Base-by-base conservation (phyloP, 768 basidiomycete species). In the Lactarius deliciosus region DNA sequence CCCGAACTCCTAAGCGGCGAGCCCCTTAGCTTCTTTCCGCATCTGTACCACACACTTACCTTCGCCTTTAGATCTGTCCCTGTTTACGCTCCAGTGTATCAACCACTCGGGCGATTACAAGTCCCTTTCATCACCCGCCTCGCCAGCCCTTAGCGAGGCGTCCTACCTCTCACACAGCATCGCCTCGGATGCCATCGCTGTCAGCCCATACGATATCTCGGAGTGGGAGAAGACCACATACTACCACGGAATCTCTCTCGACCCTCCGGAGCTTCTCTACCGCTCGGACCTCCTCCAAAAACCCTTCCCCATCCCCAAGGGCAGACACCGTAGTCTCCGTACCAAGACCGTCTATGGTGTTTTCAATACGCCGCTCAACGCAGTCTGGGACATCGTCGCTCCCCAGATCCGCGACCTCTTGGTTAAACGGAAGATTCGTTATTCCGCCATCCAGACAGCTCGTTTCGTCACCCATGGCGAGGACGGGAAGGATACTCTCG, bases 401-500 rank as follows among this genome's bases (percentile, higher is more conserved):
- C 68, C 64, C 15, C 54, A 62, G 64, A 69, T 65, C 32, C 1
- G 32, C 32, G 32, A 32, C 6, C 8, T 32, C 32, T 32, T 8
- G 32, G 8, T 3, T 30, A 8, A 32, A 1, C 32, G 32, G 32
- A 32, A 32, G 32, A 32, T 32, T 40, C 43, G 30, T 20, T 47
- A 43, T 13, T 45, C 55, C 10, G 40, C 55, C 55, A 2, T 57
- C 32, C 0, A 32, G 32, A 32, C 32, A 32, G 32, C 6, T 32
- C 32, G 32, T 32, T 32, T 32, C 32, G 32, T 32, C 6, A 32
- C 8, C 32, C 32, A 32, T 7, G 32, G 32, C 40, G 59, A 68
- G 53, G 62, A 65, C 30, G 68, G 64, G 32, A 47, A 65, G 60
- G 59, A 30, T 3, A 72, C 22, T 55, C 40, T 74, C 38, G 70